phyloP scores from a whole-genome alignment of 495 filamentous ascomycete genomes.

The Penicillium ochrochloron region DNA sequence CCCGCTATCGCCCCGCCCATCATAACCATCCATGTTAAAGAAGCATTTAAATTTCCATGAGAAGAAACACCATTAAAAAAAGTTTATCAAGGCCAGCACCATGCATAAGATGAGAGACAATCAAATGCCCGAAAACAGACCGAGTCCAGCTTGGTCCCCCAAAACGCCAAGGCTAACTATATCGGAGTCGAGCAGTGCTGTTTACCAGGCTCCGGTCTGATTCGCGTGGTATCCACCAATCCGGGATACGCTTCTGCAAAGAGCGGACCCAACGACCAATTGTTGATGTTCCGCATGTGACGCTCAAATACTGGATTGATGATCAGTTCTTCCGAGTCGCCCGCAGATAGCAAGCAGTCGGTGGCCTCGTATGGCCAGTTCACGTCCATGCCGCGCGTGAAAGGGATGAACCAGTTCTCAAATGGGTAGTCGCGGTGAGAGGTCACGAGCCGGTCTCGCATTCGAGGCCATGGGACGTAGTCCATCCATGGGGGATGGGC shows the following conservation, averaged over 20 bases:
- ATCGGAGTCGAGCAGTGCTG: not conserved
- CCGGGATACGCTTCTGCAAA: constrained; percentile 68
- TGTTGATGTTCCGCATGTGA: constrained; percentile 67
- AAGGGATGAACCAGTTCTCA: constrained; percentile 81
- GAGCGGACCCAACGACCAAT: constrained; percentile 76
- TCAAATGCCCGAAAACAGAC: constrained; percentile 7
- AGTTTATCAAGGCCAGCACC: not conserved
- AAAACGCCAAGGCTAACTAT: not conserved
- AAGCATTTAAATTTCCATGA: not conserved
- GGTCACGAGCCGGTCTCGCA: constrained; percentile 66
- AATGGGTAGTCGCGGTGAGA: constrained; percentile 60
- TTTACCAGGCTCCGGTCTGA: constrained; percentile 38
- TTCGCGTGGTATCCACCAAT: constrained; percentile 57
- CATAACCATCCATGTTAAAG: not conserved
- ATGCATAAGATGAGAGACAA: not conserved
- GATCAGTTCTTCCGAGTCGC: constrained; percentile 61
- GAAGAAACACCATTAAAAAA: constrained; percentile 8
- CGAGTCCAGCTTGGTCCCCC: constrained; percentile 17
- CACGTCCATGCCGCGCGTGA: constrained; percentile 68
- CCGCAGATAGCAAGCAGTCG: constrained; percentile 59
- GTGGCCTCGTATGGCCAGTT: constrained; percentile 80
- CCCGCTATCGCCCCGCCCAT: not conserved
- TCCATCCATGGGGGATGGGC: constrained; percentile 80
- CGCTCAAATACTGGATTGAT: constrained; percentile 83
- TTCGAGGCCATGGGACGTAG: constrained; percentile 72